Evolutionary conservation across 1,139 yeast genomes (phyloP).

Genomic region (Candida sp.): DNA sequence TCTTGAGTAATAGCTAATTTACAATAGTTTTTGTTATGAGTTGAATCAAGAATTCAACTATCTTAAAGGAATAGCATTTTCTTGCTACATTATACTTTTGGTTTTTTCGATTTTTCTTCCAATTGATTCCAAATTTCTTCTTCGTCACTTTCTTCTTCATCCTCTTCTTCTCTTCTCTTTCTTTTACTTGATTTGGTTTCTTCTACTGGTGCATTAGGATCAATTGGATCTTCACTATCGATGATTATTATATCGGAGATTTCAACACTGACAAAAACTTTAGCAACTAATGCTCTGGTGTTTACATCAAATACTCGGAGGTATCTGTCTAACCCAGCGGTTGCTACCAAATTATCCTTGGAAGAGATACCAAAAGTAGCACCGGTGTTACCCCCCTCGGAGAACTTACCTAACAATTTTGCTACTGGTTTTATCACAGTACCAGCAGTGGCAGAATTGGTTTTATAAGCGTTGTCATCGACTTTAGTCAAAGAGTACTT

Average conservation of each 20-base stretch:
- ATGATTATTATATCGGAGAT: slow-evolving; percentile 56
- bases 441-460: slow-evolving; percentile 45
- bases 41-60: no score
- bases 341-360: slow-evolving; percentile 28
- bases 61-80: no score
- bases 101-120: slow-evolving; percentile 21
- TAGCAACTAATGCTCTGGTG: slow-evolving; percentile 58
- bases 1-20: no score
- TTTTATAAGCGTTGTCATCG: slow-evolving; percentile 35
- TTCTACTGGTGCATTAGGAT: slow-evolving; percentile 14
- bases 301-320: slow-evolving; percentile 68
- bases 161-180: slow-evolving; percentile 20
- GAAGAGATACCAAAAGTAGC: slow-evolving; percentile 34
- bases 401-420: slow-evolving; percentile 39
- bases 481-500: slow-evolving; percentile 43
- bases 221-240: slow-evolving; percentile 40
- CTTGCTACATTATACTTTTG: slow-evolving; percentile 5
- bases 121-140: slow-evolving; percentile 40
- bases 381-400: slow-evolving; percentile 45
- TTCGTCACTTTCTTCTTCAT: slow-evolving; percentile 27
- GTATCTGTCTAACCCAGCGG: slow-evolving; percentile 88
- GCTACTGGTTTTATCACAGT: slow-evolving; percentile 34
- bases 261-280: slow-evolving; percentile 75
- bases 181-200: slow-evolving; percentile 16
- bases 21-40: no score